A percentile compares a stretch with the other conserved stretches of the same genome.
Conservation (phyloP, 306 rosid genomes). For the Carpinus fangiana region DNA sequence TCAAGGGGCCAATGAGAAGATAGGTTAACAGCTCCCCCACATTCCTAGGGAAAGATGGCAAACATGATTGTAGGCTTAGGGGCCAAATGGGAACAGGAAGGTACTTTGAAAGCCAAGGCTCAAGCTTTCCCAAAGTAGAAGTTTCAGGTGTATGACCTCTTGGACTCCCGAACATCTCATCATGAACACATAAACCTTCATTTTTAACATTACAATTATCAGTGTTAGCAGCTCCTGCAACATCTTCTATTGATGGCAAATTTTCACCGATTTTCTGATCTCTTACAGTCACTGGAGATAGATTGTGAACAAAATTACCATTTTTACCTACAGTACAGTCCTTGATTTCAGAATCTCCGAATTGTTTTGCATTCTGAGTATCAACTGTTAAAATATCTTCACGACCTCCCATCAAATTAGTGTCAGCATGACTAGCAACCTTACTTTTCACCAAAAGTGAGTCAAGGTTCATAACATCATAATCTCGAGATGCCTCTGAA, state of each 20-base stretch:
- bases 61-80: conserved; percentile 39
- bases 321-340: conserved; percentile 30
- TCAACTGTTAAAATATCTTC: conserved; percentile 27
- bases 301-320: conserved; percentile 27
- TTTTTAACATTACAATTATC: conserved; percentile 36
- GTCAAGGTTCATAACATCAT: conserved; percentile 39
- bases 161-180: conserved; percentile 32
- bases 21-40: conserved; percentile 42
- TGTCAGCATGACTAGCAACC: conserved; percentile 38
- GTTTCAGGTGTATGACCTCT: conserved; percentile 38
- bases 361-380: conserved; percentile 26
- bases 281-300: conserved; percentile 15
- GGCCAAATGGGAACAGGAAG: conserved; percentile 44
- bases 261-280: conserved; percentile 35
- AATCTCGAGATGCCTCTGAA: conserved; percentile 35
- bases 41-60: conserved; percentile 44
- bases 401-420: conserved; percentile 21
- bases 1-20: conserved; percentile 47
- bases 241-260: conserved; percentile 24
- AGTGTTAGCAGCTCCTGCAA: conserved; percentile 29
- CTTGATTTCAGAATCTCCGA: conserved; percentile 26
- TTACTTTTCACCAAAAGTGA: conserved; percentile 41
- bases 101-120: conserved; percentile 32
- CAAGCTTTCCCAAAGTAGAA: conserved; percentile 35
- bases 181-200: conserved; percentile 32